These are phyloP conservation scores for Fomes fomentarius DNA, from an alignment of 1,284 basidiomycete genomes.

Conservation along the genomic window DNA sequence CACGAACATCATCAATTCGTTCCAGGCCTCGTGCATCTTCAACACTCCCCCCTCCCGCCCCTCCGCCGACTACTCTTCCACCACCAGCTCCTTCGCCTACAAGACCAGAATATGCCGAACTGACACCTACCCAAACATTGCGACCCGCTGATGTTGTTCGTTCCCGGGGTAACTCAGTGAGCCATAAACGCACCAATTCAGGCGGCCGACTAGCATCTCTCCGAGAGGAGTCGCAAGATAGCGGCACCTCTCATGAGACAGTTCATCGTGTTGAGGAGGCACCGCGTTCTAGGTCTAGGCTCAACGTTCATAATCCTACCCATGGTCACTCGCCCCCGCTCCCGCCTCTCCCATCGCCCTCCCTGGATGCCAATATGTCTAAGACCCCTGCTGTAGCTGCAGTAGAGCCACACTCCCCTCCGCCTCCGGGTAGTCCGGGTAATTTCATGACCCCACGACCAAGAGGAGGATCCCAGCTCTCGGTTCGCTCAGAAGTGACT, in stretches of 20 bases:
- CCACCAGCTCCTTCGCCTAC: constrained; percentile 58
- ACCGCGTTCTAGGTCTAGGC: constrained; percentile 26
- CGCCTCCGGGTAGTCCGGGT: constrained; percentile 33
- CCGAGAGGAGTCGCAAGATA: constrained; percentile 56
- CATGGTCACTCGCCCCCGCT: constrained; percentile 58
- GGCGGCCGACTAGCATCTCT: constrained; percentile 59
- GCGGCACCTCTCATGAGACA: constrained; percentile 13
- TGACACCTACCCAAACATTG: constrained; percentile 24
- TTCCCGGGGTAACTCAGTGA: constrained; percentile 49
- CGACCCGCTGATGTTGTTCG: constrained; percentile 42
- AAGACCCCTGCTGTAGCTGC: constrained; percentile 27
- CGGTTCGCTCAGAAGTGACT: constrained; percentile 46
- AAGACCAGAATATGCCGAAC: constrained; percentile 34
- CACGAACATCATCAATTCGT: constrained; percentile 28
- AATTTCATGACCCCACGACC: constrained; percentile 49
- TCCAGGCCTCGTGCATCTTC: constrained; percentile 56
- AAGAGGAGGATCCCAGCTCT: constrained; percentile 53
- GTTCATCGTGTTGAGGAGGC: constrained; percentile 29
- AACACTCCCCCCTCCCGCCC: constrained; percentile 64
- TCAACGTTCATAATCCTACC: constrained; percentile 10
- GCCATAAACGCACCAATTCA: constrained; percentile 60
- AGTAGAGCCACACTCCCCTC: constrained; percentile 16
- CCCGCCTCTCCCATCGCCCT: constrained; percentile 64
- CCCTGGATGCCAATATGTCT: constrained; percentile 40
- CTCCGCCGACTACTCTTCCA: constrained; percentile 64